Conservation (phyloP, 306 rosid genomes). For the Hippophae tibetana region DNA sequence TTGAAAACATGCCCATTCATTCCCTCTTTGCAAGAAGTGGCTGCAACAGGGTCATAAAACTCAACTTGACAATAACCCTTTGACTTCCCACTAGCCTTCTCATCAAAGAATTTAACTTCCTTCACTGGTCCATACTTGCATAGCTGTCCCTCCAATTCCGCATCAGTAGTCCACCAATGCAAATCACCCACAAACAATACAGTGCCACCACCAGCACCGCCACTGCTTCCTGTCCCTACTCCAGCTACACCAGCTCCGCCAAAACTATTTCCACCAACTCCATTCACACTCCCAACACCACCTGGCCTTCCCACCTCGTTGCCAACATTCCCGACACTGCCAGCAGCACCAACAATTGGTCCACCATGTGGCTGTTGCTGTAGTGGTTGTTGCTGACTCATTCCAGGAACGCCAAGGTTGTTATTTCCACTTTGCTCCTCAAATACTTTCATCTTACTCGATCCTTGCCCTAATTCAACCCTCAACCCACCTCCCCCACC, state of each 20-base stretch:
- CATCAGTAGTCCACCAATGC: conserved; percentile 99
- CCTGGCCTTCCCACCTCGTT: conserved; percentile 32
- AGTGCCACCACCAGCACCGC: conserved; percentile 49
- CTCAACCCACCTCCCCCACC: conserved; percentile 56
- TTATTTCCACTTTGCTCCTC: conserved; percentile 50
- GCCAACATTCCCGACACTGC: no score
- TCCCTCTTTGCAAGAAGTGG: conserved; percentile 79
- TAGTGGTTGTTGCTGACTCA: conserved; percentile 28
- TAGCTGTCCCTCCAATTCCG: conserved; percentile 73
- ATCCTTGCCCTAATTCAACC: conserved; percentile 67
- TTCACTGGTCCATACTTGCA: conserved; percentile 77
- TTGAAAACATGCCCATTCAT: conserved; percentile 79
- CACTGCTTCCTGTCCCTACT: conserved; percentile 15
- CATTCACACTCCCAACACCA: conserved; percentile 32
- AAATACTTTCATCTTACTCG: conserved; percentile 44
- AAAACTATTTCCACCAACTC: conserved; percentile 28
- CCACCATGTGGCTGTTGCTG: background rate
- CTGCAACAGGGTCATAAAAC: conserved; percentile 59
- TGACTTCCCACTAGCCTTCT: conserved; percentile 57
- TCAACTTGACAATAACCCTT: conserved; percentile 75
- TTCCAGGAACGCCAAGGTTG: conserved; percentile 35
- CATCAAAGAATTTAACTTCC: conserved; percentile 92
- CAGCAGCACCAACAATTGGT: no score
- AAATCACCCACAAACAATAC: conserved; percentile 89
- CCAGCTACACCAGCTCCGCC: conserved; percentile 13